Evolutionary conservation across 495 filamentous ascomycete species (phyloP).

Genomic region (Xylaria scruposa): DNA sequence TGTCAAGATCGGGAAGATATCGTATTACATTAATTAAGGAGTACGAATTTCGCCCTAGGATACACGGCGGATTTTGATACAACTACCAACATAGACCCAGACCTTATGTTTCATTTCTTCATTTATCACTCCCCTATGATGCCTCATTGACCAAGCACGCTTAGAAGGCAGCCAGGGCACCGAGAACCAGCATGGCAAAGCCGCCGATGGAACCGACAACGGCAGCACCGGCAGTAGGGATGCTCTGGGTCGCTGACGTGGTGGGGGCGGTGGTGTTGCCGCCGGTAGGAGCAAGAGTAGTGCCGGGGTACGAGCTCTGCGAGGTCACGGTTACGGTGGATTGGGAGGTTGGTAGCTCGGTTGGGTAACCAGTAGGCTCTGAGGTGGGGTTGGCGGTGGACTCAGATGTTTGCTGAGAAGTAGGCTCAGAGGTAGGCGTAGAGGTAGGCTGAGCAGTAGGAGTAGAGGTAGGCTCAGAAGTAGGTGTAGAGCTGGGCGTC

Average conservation of each 20-base stretch:
- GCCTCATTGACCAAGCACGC: not conserved
- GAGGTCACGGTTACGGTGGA: not conserved
- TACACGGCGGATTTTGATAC: not conserved
- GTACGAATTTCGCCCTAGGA: not conserved
- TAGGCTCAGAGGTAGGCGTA: not conserved
- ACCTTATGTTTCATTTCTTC: not conserved
- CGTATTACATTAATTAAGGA: slow-evolving; percentile 20
- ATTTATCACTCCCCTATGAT: not conserved
- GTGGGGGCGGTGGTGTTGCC: slow-evolving; percentile 1
- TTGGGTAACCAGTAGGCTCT: slow-evolving; percentile 8
- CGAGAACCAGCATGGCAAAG: slow-evolving; percentile 37
- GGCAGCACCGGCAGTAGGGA: slow-evolving; percentile 35
- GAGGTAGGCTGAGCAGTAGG: slow-evolving; percentile 1
- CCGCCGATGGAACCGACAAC: slow-evolving; percentile 32
- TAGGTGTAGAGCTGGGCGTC: slow-evolving; percentile 2
- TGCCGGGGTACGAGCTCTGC: slow-evolving; percentile 22
- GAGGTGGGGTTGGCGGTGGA: not conserved
- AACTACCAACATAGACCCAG: not conserved
- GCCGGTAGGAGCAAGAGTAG: slow-evolving; percentile 7
- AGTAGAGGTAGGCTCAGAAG: not conserved
- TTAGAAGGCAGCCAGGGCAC: slow-evolving; percentile 41
- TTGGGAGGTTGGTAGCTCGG: not conserved
- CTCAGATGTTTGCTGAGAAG: slow-evolving; percentile 6
- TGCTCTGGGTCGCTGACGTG: slow-evolving; percentile 7
- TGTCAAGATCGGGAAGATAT: slow-evolving; percentile 1